Base-by-base conservation (phyloP, 2,329 filamentous ascomycete genomes). In the Diaporthe batatas region DNA sequence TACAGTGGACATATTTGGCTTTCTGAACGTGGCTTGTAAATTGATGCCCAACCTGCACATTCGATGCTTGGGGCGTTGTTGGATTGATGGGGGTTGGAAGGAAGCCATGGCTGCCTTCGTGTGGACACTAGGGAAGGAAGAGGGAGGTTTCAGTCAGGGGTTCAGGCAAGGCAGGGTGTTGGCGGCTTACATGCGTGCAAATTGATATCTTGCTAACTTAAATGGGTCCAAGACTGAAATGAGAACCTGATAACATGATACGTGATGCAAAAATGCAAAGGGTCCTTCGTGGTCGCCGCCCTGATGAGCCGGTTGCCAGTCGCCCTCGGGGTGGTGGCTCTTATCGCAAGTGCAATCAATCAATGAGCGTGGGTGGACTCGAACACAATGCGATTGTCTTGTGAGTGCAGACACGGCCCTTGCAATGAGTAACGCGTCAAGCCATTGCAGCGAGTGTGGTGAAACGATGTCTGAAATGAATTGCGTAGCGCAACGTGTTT, bases 361-460 rank as follows among this genome's bases (percentile, higher is more conserved):
- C n/a, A n/a, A n/a, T n/a, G n/a, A n/a, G n/a, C n/a, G n/a, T n/a
- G n/a, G n/a, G 49, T 58, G 70, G 64, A 72, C 51, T 74, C 72
- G 70, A 39, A 25, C n/a, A 74, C 72, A 74, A 72, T 58, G 65
- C 70, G n/a, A 72, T 74, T 74, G 70, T 74, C 39, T 36, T 32
- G 42, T n/a, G n/a, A 32, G 51, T 21, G 25, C 8, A 8, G 36
- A n/a, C 23, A 32, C 3, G 34, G 18, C 71, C 65, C 47, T 12
- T 39, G 34, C 23, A 29, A 16, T 57, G 29, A 57, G 11, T 70
- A 39, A 57, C 23, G 25, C 16, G 34, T 64, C 36, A 55, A 47
- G 16, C 6, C 58, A 44, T 62, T 29, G 25, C 23, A 11, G 39
- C 10, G 14, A 23, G 18, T 36, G 29, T 39, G 32, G 25, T 5